These are phyloP conservation scores for Trichoderma virens DNA, from an alignment of 495 filamentous ascomycete genomes.

Conservation along the genomic window DNA sequence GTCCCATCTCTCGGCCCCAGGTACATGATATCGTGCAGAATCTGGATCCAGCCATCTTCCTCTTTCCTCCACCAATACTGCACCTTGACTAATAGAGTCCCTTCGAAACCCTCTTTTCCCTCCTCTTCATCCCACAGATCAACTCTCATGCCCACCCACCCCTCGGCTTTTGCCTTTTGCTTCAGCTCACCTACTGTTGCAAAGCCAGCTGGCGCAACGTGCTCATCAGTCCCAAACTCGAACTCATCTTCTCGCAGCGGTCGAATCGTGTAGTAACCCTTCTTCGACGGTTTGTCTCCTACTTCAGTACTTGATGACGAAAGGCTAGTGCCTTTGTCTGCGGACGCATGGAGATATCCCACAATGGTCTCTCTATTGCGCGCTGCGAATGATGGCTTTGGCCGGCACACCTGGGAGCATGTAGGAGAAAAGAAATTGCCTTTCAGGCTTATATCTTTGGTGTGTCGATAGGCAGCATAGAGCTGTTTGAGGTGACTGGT, in stretches of 20 bases:
- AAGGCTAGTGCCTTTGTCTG: background rate
- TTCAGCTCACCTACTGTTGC: constrained; percentile 10
- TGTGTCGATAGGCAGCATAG: constrained; percentile 51
- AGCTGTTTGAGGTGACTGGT: constrained; percentile 23
- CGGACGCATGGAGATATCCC: constrained; percentile 14
- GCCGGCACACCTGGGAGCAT: constrained; percentile 16
- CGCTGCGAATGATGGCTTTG: constrained; percentile 15
- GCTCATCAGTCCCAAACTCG: constrained; percentile 16
- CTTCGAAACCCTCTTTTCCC: background rate
- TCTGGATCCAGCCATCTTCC: constrained; percentile 17
- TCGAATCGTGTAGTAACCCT: constrained; percentile 16
- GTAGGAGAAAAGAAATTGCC: constrained; percentile 15
- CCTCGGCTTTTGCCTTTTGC: constrained; percentile 12
- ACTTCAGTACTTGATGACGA: background rate
- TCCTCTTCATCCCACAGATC: constrained; percentile 17
- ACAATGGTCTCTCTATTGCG: constrained; percentile 15
- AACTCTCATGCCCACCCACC: constrained; percentile 19
- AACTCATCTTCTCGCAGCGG: constrained; percentile 14
- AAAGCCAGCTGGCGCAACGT: constrained; percentile 9
- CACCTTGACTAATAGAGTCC: constrained; percentile 17
- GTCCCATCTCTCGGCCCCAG: constrained; percentile 18
- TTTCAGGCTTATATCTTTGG: constrained; percentile 33
- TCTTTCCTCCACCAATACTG: constrained; percentile 23
- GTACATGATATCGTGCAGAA: constrained; percentile 21
- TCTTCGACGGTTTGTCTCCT: background rate